phyloP scores from a whole-genome alignment of 768 basidiomycete species.

The Cystofilobasidium ferigula region DNA sequence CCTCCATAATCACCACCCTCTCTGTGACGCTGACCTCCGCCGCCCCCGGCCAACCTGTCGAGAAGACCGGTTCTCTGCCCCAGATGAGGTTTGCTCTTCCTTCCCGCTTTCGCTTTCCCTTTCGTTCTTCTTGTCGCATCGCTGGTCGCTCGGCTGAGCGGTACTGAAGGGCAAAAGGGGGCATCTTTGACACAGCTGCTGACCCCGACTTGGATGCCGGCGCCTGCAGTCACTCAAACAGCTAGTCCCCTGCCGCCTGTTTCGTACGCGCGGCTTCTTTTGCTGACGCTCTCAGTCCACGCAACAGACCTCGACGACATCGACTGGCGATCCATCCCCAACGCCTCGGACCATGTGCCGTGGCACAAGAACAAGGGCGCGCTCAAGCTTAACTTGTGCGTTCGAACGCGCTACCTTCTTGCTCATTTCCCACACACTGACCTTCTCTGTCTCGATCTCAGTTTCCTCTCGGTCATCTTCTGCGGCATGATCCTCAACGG shows the following conservation, averaged over 20 bases:
- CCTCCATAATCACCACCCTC: not conserved
- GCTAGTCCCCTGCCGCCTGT: no score
- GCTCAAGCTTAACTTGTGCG: constrained; percentile 40
- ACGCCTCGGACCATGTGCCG: constrained; percentile 34
- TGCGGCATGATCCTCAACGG: constrained; percentile 40
- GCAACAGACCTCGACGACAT: not conserved
- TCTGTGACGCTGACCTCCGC: not conserved
- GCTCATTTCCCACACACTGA: not conserved
- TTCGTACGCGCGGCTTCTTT: no score
- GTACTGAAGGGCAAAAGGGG: no score
- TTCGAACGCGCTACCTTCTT: not conserved
- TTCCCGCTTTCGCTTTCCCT: not conserved
- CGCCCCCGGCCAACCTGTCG: not conserved
- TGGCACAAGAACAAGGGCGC: constrained; percentile 38
- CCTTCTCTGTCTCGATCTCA: constrained; percentile 18
- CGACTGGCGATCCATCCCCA: constrained; percentile 27
- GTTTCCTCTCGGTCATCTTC: constrained; percentile 39
- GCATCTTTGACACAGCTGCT: no score
- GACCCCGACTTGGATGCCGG: no score
- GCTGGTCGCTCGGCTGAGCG: no score
- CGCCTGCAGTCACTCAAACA: no score
- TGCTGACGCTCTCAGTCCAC: no score
- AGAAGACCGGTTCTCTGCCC: not conserved
- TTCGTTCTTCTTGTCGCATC: no score
- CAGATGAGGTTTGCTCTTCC: not conserved